A percentile compares a stretch with the other conserved stretches of the same genome.
Evolutionary conservation across 495 filamentous ascomycete species (phyloP).

Genomic region (Penicillium herquei): DNA sequence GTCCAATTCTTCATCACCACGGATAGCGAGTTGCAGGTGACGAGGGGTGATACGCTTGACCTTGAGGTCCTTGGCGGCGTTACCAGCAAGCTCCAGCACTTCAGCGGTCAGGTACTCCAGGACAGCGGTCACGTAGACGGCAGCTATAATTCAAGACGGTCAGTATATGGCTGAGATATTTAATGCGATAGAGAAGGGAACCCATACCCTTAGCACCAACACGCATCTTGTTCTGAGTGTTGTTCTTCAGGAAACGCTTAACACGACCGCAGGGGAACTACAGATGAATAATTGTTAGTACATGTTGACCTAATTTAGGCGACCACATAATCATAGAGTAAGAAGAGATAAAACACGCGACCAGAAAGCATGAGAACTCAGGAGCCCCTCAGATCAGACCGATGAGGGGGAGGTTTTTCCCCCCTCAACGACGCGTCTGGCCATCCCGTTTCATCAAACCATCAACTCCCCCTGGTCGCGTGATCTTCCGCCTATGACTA

Average conservation of each 20-base stretch:
- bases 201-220: conserved; percentile 85
- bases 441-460: conserved; percentile 7
- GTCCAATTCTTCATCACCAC: conserved; percentile 97
- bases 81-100: conserved; percentile 96
- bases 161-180: neutral
- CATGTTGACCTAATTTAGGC: neutral
- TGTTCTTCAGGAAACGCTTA: conserved; percentile 99
- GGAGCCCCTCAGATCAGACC: neutral
- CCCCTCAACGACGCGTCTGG: conserved; percentile 21
- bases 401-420: conserved; percentile 15
- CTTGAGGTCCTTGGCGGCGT: conserved; percentile 98
- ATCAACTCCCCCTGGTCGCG: conserved; percentile 11
- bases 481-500: conserved; percentile 3
- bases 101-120: conserved; percentile 98
- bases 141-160: conserved; percentile 50
- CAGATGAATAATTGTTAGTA: conserved; percentile 16
- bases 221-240: conserved; percentile 99
- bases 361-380: neutral
- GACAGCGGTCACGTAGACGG: conserved; percentile 97
- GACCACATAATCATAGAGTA: neutral
- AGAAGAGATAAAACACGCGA: conserved; percentile 14
- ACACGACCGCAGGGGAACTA: conserved; percentile 99
- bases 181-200: neutral
- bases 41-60: conserved; percentile 99
- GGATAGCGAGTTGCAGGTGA: conserved; percentile 96